Base-by-base conservation (phyloP, 805 yeast genomes). In the Candida odintsovae region DNA sequence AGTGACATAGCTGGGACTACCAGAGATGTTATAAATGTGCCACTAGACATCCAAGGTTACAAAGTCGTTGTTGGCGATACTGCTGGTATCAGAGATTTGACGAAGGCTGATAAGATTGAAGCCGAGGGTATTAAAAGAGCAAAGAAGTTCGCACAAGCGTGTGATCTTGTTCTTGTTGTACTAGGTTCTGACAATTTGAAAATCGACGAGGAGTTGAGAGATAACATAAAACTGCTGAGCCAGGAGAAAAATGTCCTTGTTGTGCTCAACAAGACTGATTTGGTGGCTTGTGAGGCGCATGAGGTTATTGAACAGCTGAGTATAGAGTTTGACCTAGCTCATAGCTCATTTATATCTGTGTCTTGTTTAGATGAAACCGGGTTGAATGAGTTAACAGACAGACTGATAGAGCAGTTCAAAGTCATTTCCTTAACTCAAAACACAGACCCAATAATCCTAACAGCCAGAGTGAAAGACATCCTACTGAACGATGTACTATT, bases 1-100 rank as follows among this genome's bases (percentile, higher is more conserved):
- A 88, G 97, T 60, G 81, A 81, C 35, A 77, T 86, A 6, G 95
- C 96, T 2, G 99, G 99, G 0, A 94, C 99, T 0, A 94, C 99
- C 0, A 73, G 99, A 57, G 99, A 94, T 59, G 69, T 87, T 0
- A 76, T 94, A 21, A 95, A 90, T 53, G 78, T 89, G 2, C 86
- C 89, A 0, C 59, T 94, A 25, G 90, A 90, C 58, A 77, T 94
- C 3, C 75, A 76, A 29, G 99, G 99, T 0, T 89, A 73, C 63
- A 92, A 90, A 61, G 84, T 89, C 0, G 72, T 89, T 3, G 64
- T 90, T 20, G 88, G 95, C 3, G 99, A 94, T 62, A 90, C 98
- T 0, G 99, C 99, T 0, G 99, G 99, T 0, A 77, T 94, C 5
- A 66, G 98, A 49, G 63, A 71, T 11, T 48, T 70, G 0, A 57